Base-by-base conservation (phyloP, 169 alveolate species). In the Cryptosporidium ryanae region DNA sequence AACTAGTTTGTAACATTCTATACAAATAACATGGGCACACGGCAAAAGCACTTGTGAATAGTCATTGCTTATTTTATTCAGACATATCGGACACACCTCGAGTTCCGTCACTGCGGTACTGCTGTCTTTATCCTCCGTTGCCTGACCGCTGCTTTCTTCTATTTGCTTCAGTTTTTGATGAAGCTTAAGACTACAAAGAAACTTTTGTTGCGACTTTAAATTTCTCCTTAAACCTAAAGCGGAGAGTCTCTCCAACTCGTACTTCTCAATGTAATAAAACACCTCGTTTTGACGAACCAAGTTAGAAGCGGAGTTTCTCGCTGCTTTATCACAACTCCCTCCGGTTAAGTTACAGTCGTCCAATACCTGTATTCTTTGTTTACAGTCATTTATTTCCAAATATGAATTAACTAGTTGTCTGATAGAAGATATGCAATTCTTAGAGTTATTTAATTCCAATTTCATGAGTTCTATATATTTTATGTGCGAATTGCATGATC, bases 371-470 rank as follows among this genome's bases (percentile, higher is more conserved):
- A 76, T 76, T 34, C 87, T 55, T 13, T 76, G 87, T 31, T 76
- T 76, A 59, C 87, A 76, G n/a, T 76, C 87, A 4, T 57, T 59
- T 8, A 76, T 50, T 25, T 76, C 87, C 23, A 76, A 32, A 59
- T 76, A 76, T 5, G 87, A 76, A 48, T 76, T 76, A 8, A 76
- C 43, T 10, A 76, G 25, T 44, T 76, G 87, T 76, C 87, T 76
- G 8, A 34, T 38, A 13, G 87, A 38, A 23, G 87, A 76, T 43
- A 55, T 50, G 43, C 38, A 57, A 3, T 44, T 25, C 46, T 76
- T 76, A 4, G 29, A 34, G 21, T 17, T 61, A 15, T 13, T 32
- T 18, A 76, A 65, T 38, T 76, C 87, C 8, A 38, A 8, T 34
- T 55, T 76, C 38, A 76, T 17, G 3, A 70, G 44, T 76, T 76